A percentile compares a stretch with the other conserved stretches of the same genome.
phyloP scores from a whole-genome alignment of 2,329 filamentous ascomycete genomes.

The Aspergillus bombycis region DNA sequence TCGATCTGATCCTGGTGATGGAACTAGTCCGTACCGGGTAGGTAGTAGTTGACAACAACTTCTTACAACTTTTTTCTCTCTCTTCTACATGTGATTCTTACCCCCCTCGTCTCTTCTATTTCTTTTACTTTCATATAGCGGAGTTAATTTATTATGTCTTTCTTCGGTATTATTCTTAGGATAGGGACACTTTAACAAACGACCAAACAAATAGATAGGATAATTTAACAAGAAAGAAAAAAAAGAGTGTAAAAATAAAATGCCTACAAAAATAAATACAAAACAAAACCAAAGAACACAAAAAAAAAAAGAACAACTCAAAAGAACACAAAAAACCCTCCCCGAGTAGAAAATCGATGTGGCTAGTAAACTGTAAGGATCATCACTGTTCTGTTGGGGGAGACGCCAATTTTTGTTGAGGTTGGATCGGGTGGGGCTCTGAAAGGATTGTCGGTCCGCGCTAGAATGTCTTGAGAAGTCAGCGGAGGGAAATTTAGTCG shows the following conservation, averaged over 20 bases:
- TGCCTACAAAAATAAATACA: neutral
- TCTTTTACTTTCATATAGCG: neutral
- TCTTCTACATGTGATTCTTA: neutral
- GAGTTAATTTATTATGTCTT: neutral
- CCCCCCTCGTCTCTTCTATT: neutral
- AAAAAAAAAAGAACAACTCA: neutral
- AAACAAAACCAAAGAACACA: neutral
- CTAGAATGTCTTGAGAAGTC: neutral
- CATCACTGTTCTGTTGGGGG: constrained; percentile 20
- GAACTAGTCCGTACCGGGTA: neutral
- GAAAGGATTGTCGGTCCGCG: neutral
- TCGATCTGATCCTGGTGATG: neutral
- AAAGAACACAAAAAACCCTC: neutral
- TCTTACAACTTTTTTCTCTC: neutral
- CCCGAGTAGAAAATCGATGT: neutral
- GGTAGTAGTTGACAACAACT: neutral
- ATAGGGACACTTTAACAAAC: neutral
- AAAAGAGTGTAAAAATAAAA: neutral
- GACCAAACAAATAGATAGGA: neutral
- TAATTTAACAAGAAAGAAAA: neutral
- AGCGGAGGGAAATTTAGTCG: neutral
- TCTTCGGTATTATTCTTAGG: neutral
- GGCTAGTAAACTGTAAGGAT: neutral
- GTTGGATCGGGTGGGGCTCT: constrained; percentile 12
- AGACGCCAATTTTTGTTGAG: constrained; percentile 19